phyloP scores from a whole-genome alignment of 75 land plant species.

The Gnetum montanum region DNA sequence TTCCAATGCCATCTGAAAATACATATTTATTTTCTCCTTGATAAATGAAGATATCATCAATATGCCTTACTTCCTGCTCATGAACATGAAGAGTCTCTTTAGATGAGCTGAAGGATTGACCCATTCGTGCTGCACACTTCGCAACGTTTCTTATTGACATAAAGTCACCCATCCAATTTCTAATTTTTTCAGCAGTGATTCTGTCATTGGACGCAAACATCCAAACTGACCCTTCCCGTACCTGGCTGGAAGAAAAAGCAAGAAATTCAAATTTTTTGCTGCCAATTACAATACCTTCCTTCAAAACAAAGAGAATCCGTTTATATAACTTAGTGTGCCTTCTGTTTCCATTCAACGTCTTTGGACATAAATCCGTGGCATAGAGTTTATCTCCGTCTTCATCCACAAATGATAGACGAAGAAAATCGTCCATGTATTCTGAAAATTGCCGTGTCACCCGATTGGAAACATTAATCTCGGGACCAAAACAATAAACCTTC shows the following conservation, averaged over 20 bases:
- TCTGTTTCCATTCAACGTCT: background rate
- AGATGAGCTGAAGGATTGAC: slow-evolving; percentile 93
- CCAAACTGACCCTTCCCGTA: slow-evolving; percentile 78
- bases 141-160: slow-evolving; percentile 72
- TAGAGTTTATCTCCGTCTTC: slow-evolving; percentile 46
- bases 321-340: slow-evolving; percentile 34
- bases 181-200: slow-evolving; percentile 49
- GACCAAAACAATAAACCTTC: slow-evolving; percentile 75
- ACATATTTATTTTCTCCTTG: background rate
- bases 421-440: slow-evolving; percentile 50
- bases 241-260: slow-evolving; percentile 89
- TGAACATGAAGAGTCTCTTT: slow-evolving; percentile 55
- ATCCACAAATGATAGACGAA: slow-evolving; percentile 77
- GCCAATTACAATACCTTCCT: slow-evolving; percentile 57
- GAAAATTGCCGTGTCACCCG: slow-evolving; percentile 50
- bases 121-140: slow-evolving; percentile 93
- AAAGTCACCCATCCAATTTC: slow-evolving; percentile 89
- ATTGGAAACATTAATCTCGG: slow-evolving; percentile 80
- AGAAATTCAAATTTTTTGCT: slow-evolving; percentile 70
- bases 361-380: slow-evolving; percentile 31
- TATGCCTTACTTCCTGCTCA: slow-evolving; percentile 37
- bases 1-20: slow-evolving; percentile 81
- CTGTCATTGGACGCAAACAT: slow-evolving; percentile 66
- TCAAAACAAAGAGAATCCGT: slow-evolving; percentile 38
- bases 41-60: slow-evolving; percentile 42